Percentiles rank a stretch among this genome's conserved stretches.
Evolutionary conservation across 768 basidiomycete genomes (phyloP).

Genomic region (Mycena albidolilacea): DNA sequence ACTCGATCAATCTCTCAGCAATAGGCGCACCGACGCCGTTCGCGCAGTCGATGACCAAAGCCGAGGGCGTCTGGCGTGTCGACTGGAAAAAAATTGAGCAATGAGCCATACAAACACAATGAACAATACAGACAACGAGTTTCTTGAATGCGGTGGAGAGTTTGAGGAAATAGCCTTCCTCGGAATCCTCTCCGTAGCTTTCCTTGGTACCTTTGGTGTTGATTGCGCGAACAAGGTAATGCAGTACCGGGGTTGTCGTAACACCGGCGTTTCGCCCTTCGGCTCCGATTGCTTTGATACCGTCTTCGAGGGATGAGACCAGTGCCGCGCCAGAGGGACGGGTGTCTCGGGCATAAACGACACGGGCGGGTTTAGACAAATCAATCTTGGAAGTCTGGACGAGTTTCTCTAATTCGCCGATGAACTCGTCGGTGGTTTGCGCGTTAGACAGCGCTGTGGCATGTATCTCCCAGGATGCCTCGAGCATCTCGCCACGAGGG

Average conservation of each 20-base stretch:
- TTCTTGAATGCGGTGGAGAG: slow-evolving; percentile 87
- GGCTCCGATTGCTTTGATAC: slow-evolving; percentile 80
- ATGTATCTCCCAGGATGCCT: slow-evolving; percentile 91
- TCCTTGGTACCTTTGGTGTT: slow-evolving; percentile 89
- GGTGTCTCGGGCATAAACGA: slow-evolving; percentile 95
- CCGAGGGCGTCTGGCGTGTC: slow-evolving; percentile 68
- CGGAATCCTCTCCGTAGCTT: slow-evolving; percentile 84
- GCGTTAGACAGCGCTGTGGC: slow-evolving; percentile 93
- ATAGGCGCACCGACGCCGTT: slow-evolving; percentile 94
- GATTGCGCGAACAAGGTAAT: slow-evolving; percentile 92
- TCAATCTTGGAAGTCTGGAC: slow-evolving; percentile 81
- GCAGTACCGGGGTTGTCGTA: slow-evolving; percentile 94
- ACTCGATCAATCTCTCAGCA: slow-evolving; percentile 70
- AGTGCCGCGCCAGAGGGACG: slow-evolving; percentile 88
- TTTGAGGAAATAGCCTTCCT: slow-evolving; percentile 88
- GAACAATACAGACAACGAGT: slow-evolving; percentile 76
- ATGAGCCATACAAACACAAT: slow-evolving; percentile 10
- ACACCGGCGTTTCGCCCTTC: slow-evolving; percentile 84
- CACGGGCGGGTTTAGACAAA: slow-evolving; percentile 80
- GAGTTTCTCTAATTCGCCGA: slow-evolving; percentile 73
- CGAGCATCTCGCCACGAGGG: slow-evolving; percentile 97
- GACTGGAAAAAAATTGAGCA: slow-evolving; percentile 55
- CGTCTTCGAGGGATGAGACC: slow-evolving; percentile 85
- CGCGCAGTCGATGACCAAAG: slow-evolving; percentile 95
- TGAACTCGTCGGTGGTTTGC: slow-evolving; percentile 78